A percentile compares a stretch with the other conserved stretches of the same genome.
Conservation (phyloP, 148 eudicot genomes). For the Heliosperma pusillum region DNA sequence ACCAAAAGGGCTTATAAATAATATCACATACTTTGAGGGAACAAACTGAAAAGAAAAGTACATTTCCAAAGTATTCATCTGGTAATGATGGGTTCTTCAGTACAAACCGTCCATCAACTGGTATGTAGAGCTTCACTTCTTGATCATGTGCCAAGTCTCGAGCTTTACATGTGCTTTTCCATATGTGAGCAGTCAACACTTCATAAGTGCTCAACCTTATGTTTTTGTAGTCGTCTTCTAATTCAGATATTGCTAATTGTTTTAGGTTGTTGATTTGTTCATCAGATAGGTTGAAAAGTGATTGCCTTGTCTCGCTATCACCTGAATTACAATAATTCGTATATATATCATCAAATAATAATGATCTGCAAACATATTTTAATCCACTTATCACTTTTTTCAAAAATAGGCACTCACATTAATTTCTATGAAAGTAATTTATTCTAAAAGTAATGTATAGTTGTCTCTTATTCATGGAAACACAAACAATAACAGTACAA, state of each 20-base stretch:
- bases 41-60: slow-evolving; percentile 24
- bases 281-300: slow-evolving; percentile 20
- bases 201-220: slow-evolving; percentile 26
- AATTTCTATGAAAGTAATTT: too few relatives aligned
- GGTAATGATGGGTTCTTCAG: slow-evolving; percentile 27
- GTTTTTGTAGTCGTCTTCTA: not conserved
- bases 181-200: slow-evolving; percentile 33
- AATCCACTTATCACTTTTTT: too few relatives aligned
- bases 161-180: slow-evolving; percentile 30
- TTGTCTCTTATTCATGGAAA: too few relatives aligned
- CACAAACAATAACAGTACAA: too few relatives aligned
- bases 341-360: too few relatives aligned
- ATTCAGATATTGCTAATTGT: slow-evolving; percentile 19
- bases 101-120: slow-evolving; percentile 30
- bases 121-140: slow-evolving; percentile 34
- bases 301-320: not conserved
- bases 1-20: slow-evolving; percentile 24
- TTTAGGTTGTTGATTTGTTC: slow-evolving; percentile 25
- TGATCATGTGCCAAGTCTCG: slow-evolving; percentile 24
- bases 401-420: too few relatives aligned
- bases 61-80: slow-evolving; percentile 32
- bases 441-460: too few relatives aligned
- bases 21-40: slow-evolving; percentile 21
- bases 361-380: too few relatives aligned
- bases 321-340: slow-evolving; percentile 25